A percentile compares a stretch with the other conserved stretches of the same genome.
phyloP scores from a whole-genome alignment of 2,329 filamentous ascomycete species.

The Botrytis tulipae region DNA sequence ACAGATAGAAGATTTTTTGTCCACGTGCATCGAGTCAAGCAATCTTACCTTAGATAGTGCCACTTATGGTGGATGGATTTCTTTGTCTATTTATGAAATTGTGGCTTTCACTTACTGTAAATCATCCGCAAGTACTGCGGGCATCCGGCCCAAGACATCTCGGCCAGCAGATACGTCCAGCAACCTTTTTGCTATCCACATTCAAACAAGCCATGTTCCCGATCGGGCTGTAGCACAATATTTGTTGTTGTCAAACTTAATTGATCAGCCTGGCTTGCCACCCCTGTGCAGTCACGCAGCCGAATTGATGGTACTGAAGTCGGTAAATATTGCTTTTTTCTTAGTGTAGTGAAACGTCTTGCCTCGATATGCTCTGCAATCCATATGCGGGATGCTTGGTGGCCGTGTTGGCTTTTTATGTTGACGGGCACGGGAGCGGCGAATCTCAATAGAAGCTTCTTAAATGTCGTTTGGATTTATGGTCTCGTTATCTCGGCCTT shows the following conservation, averaged over 20 bases:
- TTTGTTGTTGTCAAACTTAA: conserved; percentile 38
- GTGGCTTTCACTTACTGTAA: conserved; percentile 29
- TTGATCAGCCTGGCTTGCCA: conserved; percentile 31
- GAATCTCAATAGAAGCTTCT: conserved; percentile 35
- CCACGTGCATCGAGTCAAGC: conserved; percentile 58
- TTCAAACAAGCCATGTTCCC: conserved; percentile 38
- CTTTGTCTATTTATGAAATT: conserved; percentile 48
- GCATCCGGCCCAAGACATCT: conserved; percentile 41
- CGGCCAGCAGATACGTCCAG: conserved; percentile 35
- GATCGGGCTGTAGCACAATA: conserved; percentile 35
- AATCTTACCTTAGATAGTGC: conserved; percentile 35
- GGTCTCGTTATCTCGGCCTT: conserved; percentile 28
- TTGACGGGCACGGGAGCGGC: conserved; percentile 36
- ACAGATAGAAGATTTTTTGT: conserved; percentile 30
- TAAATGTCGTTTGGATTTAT: conserved; percentile 31
- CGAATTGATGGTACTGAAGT: conserved; percentile 29
- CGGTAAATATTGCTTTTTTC: conserved; percentile 30
- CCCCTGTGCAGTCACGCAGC: conserved; percentile 33
- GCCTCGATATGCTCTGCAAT: conserved; percentile 36
- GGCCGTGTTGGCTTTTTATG: conserved; percentile 30
- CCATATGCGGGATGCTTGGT: conserved; percentile 32
- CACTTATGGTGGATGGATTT: conserved; percentile 35
- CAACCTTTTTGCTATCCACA: conserved; percentile 29
- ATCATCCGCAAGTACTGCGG: conserved; percentile 49
- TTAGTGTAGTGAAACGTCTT: conserved; percentile 34